A percentile compares a stretch with the other conserved stretches of the same genome.
phyloP scores from a whole-genome alignment of 257 asterid species.

The Gentiana straminea region DNA sequence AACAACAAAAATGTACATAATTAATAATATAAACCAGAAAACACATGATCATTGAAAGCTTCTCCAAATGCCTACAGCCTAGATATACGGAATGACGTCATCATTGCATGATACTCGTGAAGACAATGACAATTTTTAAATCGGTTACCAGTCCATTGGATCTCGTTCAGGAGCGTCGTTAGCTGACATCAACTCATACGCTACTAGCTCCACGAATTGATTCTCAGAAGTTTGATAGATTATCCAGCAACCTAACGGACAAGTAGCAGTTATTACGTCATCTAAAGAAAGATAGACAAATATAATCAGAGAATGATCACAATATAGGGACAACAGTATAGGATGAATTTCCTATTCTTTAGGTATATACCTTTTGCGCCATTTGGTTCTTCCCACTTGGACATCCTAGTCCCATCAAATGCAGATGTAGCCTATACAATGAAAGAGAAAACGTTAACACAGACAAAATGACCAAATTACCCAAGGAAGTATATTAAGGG shows the following conservation, averaged over 20 bases:
- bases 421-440: slow-evolving; percentile 64
- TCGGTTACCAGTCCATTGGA: slow-evolving; percentile 79
- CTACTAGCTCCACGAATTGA: slow-evolving; percentile 48
- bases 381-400: slow-evolving; percentile 99
- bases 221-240: slow-evolving; percentile 45
- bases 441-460: slow-evolving; percentile 8
- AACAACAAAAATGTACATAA: neutral
- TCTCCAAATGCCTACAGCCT: no score
- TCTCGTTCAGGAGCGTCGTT: slow-evolving; percentile 95
- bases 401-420: slow-evolving; percentile 96
- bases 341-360: slow-evolving; percentile 2
- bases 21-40: neutral
- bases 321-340: neutral
- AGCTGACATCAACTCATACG: slow-evolving; percentile 93
- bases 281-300: neutral
- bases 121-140: neutral
- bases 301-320: no score
- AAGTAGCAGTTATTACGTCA: neutral
- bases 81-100: no score
- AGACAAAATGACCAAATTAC: neutral
- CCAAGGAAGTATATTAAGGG: neutral
- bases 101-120: no score
- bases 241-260: slow-evolving; percentile 73
- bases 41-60: neutral
- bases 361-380: slow-evolving; percentile 69